phyloP scores from a whole-genome alignment of 192 early-diverging fungal genomes.

The Podila minutissima region DNA sequence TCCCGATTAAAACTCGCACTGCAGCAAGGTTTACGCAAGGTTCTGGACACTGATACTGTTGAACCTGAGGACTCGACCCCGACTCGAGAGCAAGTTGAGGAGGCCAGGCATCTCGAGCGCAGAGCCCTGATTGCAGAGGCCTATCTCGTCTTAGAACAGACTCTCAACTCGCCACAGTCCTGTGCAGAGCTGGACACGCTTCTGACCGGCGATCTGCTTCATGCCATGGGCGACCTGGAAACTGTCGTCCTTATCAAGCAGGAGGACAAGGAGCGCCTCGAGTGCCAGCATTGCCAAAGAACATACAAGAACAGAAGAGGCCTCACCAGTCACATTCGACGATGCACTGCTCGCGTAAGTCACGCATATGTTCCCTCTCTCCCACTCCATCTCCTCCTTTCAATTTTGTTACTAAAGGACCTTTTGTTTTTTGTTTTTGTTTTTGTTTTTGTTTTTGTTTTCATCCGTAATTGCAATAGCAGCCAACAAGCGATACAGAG shows the following conservation, averaged over 20 bases:
- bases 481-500: conserved; percentile 51
- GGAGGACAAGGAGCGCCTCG: conserved; percentile 21
- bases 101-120: conserved; percentile 16
- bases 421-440: conserved; percentile 17
- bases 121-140: conserved; percentile 18
- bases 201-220: conserved; percentile 8
- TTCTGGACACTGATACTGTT: no score
- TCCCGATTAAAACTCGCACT: no score
- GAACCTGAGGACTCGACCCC: neutral
- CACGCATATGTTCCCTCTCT: no score
- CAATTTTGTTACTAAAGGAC: neutral
- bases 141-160: conserved; percentile 12
- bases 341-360: conserved; percentile 45
- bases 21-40: no score
- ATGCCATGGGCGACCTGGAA: no score
- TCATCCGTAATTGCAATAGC: no score
- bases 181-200: conserved; percentile 29
- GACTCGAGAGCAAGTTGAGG: conserved; percentile 12
- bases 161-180: conserved; percentile 17
- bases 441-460: conserved; percentile 45
- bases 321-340: conserved; percentile 65
- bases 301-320: conserved; percentile 70
- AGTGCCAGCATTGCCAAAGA: conserved; percentile 71
- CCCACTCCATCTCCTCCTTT: no score
- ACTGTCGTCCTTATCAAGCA: neutral